A percentile compares a stretch with the other conserved stretches of the same genome.
Conservation (phyloP, 2,329 filamentous ascomycete genomes). For the Fusarium nisikadoi region DNA sequence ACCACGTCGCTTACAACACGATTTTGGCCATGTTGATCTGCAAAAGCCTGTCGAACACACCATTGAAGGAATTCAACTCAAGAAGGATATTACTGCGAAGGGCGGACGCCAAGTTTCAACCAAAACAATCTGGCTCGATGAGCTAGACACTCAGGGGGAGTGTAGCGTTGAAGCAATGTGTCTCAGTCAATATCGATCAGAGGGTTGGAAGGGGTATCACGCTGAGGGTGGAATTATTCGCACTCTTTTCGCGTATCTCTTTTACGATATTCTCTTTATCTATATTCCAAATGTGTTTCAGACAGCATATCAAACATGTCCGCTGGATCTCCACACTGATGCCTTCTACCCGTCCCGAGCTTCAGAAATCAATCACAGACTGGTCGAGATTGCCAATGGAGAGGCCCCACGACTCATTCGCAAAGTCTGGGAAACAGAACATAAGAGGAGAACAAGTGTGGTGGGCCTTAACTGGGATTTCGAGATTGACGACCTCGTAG, state of each 20-base stretch:
- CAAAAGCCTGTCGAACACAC: conserved; percentile 78
- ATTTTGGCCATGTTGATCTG: conserved; percentile 88
- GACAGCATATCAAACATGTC: conserved; percentile 93
- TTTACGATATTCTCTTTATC: conserved; percentile 91
- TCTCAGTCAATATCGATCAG: conserved; percentile 81
- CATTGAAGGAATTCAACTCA: conserved; percentile 81
- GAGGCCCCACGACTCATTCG: conserved; percentile 74
- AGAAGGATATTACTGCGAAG: conserved; percentile 63
- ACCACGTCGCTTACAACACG: conserved; percentile 86
- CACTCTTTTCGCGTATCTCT: conserved; percentile 91
- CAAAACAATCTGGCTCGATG: conserved; percentile 91
- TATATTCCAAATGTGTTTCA: conserved; percentile 98
- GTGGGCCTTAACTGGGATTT: conserved; percentile 94
- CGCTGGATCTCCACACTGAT: conserved; percentile 91
- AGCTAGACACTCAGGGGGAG: conserved; percentile 72
- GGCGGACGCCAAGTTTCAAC: conserved; percentile 60
- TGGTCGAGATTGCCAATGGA: conserved; percentile 90
- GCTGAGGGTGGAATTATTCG: conserved; percentile 90
- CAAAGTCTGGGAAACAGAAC: conserved; percentile 74
- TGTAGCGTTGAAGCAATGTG: conserved; percentile 96
- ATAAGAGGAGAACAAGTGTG: conserved; percentile 81
- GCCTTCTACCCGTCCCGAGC: conserved; percentile 88
- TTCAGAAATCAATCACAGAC: conserved; percentile 86
- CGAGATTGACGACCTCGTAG: conserved; percentile 78
- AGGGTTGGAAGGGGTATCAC: conserved; percentile 96